Conservation (phyloP, 352 stramenopile species). For the Blastocystis hominis region DNA sequence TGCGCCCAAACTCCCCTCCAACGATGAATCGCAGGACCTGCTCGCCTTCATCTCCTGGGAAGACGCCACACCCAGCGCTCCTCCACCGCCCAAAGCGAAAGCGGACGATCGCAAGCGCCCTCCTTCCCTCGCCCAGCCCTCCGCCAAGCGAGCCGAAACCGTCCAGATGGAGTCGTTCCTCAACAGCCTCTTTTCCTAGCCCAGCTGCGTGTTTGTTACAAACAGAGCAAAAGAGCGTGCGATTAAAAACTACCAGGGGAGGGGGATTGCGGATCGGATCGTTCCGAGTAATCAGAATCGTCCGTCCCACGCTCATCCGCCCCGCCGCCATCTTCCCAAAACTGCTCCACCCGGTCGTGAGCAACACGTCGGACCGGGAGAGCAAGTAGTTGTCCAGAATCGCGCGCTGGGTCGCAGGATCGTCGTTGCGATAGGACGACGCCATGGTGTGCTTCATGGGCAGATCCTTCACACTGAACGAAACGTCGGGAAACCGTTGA, state of each 20-base stretch:
- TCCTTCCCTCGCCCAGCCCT: background rate
- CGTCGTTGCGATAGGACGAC: background rate
- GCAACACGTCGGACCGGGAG: background rate
- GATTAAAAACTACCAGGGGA: conserved; percentile 19
- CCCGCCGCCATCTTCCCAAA: conserved; percentile 44
- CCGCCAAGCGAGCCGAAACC: background rate
- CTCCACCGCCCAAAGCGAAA: no score
- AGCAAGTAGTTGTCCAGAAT: conserved; percentile 51
- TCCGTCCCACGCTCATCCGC: background rate
- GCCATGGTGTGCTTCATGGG: conserved; percentile 24
- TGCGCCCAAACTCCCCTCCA: background rate
- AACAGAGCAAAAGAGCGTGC: background rate
- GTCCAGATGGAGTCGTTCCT: background rate
- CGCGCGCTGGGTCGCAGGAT: conserved; percentile 4
- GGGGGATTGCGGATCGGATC: conserved; percentile 15
- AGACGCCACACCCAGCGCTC: background rate
- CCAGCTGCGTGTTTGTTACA: background rate
- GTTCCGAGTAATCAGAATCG: conserved; percentile 32
- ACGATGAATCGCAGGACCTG: background rate
- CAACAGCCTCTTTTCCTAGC: background rate
- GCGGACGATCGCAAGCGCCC: background rate
- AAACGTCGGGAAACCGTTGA: background rate
- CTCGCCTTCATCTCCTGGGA: conserved; percentile 42
- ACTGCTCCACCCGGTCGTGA: conserved; percentile 49
- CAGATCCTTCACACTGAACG: background rate